Base-by-base conservation (phyloP, 2,329 filamentous ascomycete genomes). In the Scopulariopsis brevicaulis region DNA sequence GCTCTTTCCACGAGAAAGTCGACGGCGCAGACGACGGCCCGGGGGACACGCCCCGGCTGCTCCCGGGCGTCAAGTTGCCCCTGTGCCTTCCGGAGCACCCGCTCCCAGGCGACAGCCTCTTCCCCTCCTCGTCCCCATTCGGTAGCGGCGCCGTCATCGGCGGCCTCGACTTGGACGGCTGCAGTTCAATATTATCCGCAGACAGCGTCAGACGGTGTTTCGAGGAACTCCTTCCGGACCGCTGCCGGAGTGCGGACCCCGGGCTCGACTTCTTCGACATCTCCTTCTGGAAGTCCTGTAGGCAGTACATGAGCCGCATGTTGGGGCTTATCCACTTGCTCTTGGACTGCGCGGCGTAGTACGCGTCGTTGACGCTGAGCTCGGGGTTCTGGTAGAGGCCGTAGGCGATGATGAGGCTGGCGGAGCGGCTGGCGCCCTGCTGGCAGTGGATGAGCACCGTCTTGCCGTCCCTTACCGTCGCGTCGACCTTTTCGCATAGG, bases 291-390 rank as follows among this genome's bases (percentile, higher is more conserved):
- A 92, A 93, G 66, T 93, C 89, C 68, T 92, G 89, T 54, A 95
- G 74, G 63, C 90, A 91, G 77, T 94, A 94, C 79, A 95, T 91
- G 63, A 95, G 77, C 63, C 89, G 89, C 90, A 95, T 95, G 70
- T 95, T 95, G 0, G 89, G 89, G 59, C 89, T 91, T 64, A 95
- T 93, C 89, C 90, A 95, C 66, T 80, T 84, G 70, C 89, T 94
- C 72, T 87, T 87, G 57, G 82, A 79, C 71, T 95, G 90, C 2
- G 90, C 89, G 2, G 85, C 81, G 67, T 90, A 84, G 67, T 94
- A 94, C 2, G 89, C 88, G 68, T 93, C 88, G 66, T 93, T 91
- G 57, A 93, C 88, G 63, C 80, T 89, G 65, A 90, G 73, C 6
- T 84, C 79, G 1, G 89, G 88, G 60, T 90, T 87, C 67, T 86